Evolutionary conservation across 2,329 filamentous ascomycete species (phyloP).

Genomic region (Orbilia oligospora): DNA sequence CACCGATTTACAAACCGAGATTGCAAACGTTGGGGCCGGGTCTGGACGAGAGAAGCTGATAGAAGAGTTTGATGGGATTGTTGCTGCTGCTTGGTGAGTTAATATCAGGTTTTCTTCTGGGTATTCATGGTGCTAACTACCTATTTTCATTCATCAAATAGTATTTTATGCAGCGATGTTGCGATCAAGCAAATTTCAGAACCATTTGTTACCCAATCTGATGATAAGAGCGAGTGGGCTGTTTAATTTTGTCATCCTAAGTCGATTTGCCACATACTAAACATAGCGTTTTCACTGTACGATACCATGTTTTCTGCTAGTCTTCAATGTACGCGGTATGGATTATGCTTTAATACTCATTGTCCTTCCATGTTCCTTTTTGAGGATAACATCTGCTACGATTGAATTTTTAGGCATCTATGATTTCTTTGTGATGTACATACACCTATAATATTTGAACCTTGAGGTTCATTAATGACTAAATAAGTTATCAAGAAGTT

Average conservation of each 20-base stretch:
- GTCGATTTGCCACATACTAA: neutral
- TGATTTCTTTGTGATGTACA: neutral
- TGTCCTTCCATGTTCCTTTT: neutral
- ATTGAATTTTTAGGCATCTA: conserved; percentile 4
- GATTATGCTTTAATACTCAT: neutral
- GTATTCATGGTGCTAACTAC: conserved; percentile 11
- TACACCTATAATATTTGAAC: neutral
- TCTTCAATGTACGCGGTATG: neutral
- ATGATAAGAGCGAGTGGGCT: conserved; percentile 86
- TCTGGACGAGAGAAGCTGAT: conserved; percentile 84
- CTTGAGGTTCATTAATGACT: neutral
- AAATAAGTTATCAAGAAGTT: neutral
- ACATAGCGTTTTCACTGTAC: conserved; percentile 7
- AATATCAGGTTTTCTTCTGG: conserved; percentile 1
- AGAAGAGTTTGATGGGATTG: conserved; percentile 88
- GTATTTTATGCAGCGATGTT: conserved; percentile 93
- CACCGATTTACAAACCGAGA: conserved; percentile 84
- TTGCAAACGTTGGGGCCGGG: conserved; percentile 80
- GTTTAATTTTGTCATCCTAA: conserved; percentile 68
- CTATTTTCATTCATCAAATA: conserved; percentile 66
- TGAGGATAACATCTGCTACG: neutral
- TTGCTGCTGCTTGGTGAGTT: conserved; percentile 87
- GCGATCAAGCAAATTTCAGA: conserved; percentile 95
- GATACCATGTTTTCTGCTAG: conserved; percentile 8
- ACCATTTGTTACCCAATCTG: conserved; percentile 83